Conservation (phyloP, 2,329 filamentous ascomycete genomes). For the Penicillium verrucosum region DNA sequence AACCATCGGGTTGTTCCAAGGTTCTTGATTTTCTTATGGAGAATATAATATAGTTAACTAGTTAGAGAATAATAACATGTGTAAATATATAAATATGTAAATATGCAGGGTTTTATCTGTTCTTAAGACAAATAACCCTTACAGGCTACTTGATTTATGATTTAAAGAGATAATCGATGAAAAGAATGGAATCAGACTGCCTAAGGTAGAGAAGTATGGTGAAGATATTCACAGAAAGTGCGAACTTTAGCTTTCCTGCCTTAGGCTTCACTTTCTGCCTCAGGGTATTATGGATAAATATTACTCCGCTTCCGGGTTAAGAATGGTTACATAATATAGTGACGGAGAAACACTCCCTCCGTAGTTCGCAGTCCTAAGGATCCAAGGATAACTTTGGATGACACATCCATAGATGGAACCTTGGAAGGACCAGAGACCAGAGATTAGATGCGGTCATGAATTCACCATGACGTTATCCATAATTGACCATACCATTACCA, state of each 20-base stretch:
- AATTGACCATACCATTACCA: not conserved
- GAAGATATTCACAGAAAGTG: not conserved
- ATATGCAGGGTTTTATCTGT: too few species aligned
- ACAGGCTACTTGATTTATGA: too few species aligned
- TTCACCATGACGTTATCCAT: slow-evolving; percentile 16
- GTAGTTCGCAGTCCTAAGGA: not conserved
- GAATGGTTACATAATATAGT: not conserved
- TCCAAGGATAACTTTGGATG: too few species aligned
- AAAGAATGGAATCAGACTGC: not conserved
- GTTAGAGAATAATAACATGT: too few species aligned
- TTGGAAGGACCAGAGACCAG: too few species aligned
- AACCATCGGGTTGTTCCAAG: not conserved
- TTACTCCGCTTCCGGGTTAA: not conserved
- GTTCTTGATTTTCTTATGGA: not conserved
- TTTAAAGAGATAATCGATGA: not conserved
- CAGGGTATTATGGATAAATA: not conserved
- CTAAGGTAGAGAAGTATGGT: not conserved
- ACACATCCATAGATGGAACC: too few species aligned
- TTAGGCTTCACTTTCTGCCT: not conserved
- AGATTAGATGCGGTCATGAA: not conserved
- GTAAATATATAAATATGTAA: too few species aligned
- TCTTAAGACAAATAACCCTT: too few species aligned
- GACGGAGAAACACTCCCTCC: not conserved
- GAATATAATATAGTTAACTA: too few species aligned
- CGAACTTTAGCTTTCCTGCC: not conserved